These are phyloP conservation scores for Tulasnella sp. DNA, from an alignment of 768 basidiomycete genomes.

Conservation along the genomic window DNA sequence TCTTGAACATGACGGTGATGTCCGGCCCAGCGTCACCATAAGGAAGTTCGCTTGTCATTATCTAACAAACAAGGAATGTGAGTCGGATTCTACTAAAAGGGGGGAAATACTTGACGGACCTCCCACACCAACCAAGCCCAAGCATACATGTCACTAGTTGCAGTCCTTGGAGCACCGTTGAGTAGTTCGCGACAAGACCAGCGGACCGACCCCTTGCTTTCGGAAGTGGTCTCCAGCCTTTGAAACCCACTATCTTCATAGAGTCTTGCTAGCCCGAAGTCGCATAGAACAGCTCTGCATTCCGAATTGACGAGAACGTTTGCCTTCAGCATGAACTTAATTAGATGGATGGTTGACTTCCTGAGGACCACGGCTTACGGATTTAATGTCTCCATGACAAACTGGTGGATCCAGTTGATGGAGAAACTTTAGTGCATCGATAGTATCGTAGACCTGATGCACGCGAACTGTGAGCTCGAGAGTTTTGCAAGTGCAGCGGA, in stretches of 20 bases:
- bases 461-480: neutral
- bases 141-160: neutral
- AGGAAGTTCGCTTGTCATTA: neutral
- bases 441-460: neutral
- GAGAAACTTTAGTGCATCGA: neutral
- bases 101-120: neutral
- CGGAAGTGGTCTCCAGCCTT: neutral
- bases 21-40: neutral
- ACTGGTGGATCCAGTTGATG: neutral
- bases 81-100: too few relatives aligned
- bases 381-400: neutral
- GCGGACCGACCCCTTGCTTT: neutral
- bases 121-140: conserved; percentile 7
- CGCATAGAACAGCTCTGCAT: neutral
- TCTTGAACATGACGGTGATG: neutral
- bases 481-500: neutral
- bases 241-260: neutral
- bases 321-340: neutral
- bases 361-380: neutral
- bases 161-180: neutral
- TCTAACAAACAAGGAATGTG: neutral
- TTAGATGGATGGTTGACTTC: neutral
- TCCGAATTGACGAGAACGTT: neutral
- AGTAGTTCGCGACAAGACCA: conserved; percentile 5
- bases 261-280: neutral